A percentile compares a stretch with the other conserved stretches of the same genome.
phyloP scores from a whole-genome alignment of 768 basidiomycete species.

The Punctularia strigosozonata region DNA sequence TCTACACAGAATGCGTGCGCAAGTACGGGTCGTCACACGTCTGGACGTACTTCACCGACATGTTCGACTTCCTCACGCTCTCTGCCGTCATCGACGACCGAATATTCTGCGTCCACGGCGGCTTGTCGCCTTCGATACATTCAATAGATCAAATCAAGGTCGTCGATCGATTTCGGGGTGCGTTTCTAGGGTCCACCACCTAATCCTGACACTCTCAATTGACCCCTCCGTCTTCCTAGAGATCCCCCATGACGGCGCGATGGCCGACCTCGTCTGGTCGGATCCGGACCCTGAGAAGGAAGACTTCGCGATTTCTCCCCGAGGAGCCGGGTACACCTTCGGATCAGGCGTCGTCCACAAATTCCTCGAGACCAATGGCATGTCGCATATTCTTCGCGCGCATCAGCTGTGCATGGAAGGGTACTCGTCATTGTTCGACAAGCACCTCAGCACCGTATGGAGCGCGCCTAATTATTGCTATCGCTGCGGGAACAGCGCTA shows the following conservation, averaged over 20 bases:
- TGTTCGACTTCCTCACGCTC: slow-evolving; percentile 98
- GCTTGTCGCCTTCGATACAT: slow-evolving; percentile 95
- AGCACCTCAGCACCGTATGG: slow-evolving; percentile 96
- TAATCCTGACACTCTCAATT: neutral
- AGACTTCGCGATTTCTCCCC: slow-evolving; percentile 97
- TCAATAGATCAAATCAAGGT: slow-evolving; percentile 99
- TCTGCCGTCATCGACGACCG: slow-evolving; percentile 98
- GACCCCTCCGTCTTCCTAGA: no score
- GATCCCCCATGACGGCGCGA: slow-evolving; percentile 98
- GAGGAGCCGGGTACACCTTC: slow-evolving; percentile 98
- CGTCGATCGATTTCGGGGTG: slow-evolving; percentile 95
- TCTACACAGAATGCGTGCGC: slow-evolving; percentile 95
- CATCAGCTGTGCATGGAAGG: slow-evolving; percentile 99
- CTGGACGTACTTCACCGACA: slow-evolving; percentile 99
- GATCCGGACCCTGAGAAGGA: slow-evolving; percentile 99
- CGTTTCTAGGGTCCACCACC: slow-evolving; percentile 10
- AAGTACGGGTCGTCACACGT: slow-evolving; percentile 95
- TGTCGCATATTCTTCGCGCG: slow-evolving; percentile 95
- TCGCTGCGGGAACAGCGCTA: slow-evolving; percentile 94
- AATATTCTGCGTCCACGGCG: slow-evolving; percentile 99
- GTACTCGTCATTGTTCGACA: slow-evolving; percentile 93
- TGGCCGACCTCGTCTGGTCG: slow-evolving; percentile 99
- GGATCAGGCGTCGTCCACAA: slow-evolving; percentile 97
- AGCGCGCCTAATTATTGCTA: slow-evolving; percentile 98
- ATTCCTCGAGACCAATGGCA: slow-evolving; percentile 90